These are phyloP conservation scores for Galerina marginata DNA, from an alignment of 768 basidiomycete genomes.

Conservation along the genomic window DNA sequence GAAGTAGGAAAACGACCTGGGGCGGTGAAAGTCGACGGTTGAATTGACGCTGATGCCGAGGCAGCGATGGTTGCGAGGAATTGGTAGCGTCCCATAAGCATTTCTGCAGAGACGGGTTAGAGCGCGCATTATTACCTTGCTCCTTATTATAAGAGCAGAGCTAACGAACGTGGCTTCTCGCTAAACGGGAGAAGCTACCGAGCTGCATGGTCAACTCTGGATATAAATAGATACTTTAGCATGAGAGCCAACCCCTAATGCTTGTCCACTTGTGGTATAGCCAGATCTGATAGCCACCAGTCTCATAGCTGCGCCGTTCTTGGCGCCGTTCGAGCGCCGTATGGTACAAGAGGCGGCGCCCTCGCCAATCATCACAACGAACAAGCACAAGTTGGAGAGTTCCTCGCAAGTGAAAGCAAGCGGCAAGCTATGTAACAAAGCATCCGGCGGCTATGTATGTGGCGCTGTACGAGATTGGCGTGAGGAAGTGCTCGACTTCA, in stretches of 20 bases:
- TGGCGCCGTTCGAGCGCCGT: no score
- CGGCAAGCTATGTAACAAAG: no score
- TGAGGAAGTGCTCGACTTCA: no score
- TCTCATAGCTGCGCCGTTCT: no score
- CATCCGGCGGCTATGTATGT: no score
- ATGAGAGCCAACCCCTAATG: no score
- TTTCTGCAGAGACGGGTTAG: not conserved
- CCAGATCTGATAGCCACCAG: not conserved
- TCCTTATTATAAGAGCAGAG: not conserved
- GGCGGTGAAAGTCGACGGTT: constrained; percentile 56
- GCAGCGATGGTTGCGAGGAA: constrained; percentile 5
- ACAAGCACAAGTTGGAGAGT: no score
- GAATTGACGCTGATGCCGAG: constrained; percentile 25
- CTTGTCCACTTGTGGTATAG: not conserved
- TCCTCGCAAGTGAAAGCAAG: no score
- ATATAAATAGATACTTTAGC: constrained; percentile 10
- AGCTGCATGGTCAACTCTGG: constrained; percentile 6
- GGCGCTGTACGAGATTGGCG: no score
- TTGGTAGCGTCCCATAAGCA: constrained; percentile 15
- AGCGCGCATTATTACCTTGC: not conserved
- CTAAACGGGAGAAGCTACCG: not conserved
- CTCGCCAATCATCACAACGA: no score
- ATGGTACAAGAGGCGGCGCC: no score
- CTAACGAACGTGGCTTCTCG: constrained; percentile 12
- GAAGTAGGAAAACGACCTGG: constrained; percentile 72